These are phyloP conservation scores for Termitomyces sp. DNA, from an alignment of 768 basidiomycete species.

Conservation along the genomic window DNA sequence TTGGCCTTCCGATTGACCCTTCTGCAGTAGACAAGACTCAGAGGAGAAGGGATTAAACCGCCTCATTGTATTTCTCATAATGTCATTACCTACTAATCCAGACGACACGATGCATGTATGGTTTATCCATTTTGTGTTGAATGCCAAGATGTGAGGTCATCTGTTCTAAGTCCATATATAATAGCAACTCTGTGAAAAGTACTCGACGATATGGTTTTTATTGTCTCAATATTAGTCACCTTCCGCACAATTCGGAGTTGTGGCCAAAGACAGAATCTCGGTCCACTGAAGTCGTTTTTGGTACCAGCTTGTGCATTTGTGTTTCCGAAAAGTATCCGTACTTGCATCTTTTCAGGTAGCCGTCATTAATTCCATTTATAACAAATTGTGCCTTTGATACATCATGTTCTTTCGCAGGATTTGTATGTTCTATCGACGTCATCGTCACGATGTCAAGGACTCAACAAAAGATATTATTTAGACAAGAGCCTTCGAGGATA, in stretches of 20 bases:
- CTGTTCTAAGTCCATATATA: not conserved
- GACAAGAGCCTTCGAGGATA: not conserved
- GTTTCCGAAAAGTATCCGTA: not conserved
- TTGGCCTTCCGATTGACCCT: slow-evolving; percentile 53
- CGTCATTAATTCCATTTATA: not conserved
- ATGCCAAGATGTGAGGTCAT: not conserved
- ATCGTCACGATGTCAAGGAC: not conserved
- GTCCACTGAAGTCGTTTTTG: not conserved
- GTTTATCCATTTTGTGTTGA: not conserved
- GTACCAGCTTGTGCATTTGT: not conserved
- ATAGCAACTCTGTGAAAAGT: not conserved
- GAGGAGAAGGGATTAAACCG: slow-evolving; percentile 46
- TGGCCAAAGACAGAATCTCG: not conserved
- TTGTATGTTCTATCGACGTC: not conserved
- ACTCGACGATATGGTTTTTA: not conserved
- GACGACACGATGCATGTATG: not conserved
- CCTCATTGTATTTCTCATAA: slow-evolving; percentile 9
- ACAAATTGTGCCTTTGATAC: not conserved
- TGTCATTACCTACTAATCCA: slow-evolving; percentile 1
- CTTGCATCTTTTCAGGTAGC: not conserved
- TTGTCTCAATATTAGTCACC: not conserved
- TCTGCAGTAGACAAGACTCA: slow-evolving; percentile 52
- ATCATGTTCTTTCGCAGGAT: not conserved
- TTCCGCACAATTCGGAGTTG: not conserved
- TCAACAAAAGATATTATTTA: not conserved